These are phyloP conservation scores for Podospora tetraspora DNA, from an alignment of 495 filamentous ascomycete species.

Conservation along the genomic window DNA sequence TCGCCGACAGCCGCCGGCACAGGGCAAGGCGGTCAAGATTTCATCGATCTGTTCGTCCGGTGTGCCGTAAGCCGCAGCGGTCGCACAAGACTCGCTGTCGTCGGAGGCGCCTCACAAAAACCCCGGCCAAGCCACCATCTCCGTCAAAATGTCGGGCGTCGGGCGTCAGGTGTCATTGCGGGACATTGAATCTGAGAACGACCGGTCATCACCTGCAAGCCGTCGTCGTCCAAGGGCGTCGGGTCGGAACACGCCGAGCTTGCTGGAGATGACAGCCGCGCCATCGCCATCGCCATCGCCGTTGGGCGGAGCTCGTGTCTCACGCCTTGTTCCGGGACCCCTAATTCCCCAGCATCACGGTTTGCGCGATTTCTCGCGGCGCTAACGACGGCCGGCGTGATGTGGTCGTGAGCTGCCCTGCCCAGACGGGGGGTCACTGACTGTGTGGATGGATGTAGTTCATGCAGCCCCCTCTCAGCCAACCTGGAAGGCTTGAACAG, in stretches of 20 bases:
- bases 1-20: not conserved
- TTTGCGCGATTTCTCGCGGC: not conserved
- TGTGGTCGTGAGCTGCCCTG: not conserved
- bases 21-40: not conserved
- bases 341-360: not conserved
- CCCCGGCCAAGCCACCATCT: not conserved
- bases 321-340: not conserved
- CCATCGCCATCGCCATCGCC: not conserved
- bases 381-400: not conserved
- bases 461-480: not conserved
- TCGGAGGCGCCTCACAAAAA: not conserved
- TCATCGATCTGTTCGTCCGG: not conserved
- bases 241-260: not conserved
- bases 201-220: not conserved
- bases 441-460: not conserved
- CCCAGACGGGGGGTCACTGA: not conserved
- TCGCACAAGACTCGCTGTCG: not conserved
- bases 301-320: not conserved
- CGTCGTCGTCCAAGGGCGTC: not conserved
- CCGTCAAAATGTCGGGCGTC: not conserved
- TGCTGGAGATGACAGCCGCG: not conserved
- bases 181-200: not conserved
- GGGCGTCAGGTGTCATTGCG: not conserved
- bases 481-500: not conserved
- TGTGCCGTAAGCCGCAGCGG: not conserved